phyloP scores from a whole-genome alignment of 371 early-diverging fungal genomes.

The Conidiobolus incongruus region DNA sequence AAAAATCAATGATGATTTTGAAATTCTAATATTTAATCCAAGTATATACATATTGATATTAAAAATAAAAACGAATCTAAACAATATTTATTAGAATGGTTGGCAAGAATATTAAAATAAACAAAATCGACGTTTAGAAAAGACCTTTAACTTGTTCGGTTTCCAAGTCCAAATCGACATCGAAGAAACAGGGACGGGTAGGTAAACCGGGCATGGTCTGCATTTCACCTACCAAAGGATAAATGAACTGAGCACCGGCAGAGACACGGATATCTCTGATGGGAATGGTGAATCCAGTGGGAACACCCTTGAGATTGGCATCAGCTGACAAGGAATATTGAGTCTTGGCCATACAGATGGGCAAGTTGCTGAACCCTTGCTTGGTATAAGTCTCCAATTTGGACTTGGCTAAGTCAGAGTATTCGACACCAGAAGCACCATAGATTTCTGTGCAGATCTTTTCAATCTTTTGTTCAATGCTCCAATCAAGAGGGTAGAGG shows the following conservation, averaged over 20 bases:
- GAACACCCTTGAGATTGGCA: constrained; percentile 75
- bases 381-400: constrained; percentile 64
- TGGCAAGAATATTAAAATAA: too few species aligned
- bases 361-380: constrained; percentile 58
- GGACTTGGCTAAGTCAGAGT: constrained; percentile 49
- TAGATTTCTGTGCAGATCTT: constrained; percentile 79
- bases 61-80: too few species aligned
- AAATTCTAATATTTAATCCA: too few species aligned
- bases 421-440: constrained; percentile 72
- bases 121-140: constrained; percentile 36
- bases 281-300: constrained; percentile 78
- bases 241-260: constrained; percentile 93
- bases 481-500: constrained; percentile 50
- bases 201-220: constrained; percentile 94
- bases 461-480: constrained; percentile 76
- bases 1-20: too few species aligned
- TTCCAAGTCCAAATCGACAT: constrained; percentile 78
- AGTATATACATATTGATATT: too few species aligned
- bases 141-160: constrained; percentile 66
- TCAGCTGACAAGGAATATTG: constrained; percentile 80
- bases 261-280: constrained; percentile 83
- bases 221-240: constrained; percentile 87
- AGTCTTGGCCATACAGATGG: constrained; percentile 97
- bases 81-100: too few species aligned
- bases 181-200: constrained; percentile 90